Evolutionary conservation across 1,284 basidiomycete species (phyloP), one percentile per base, ranked within the genome.

Genomic region (Apiotrichum montevideense): DNA sequence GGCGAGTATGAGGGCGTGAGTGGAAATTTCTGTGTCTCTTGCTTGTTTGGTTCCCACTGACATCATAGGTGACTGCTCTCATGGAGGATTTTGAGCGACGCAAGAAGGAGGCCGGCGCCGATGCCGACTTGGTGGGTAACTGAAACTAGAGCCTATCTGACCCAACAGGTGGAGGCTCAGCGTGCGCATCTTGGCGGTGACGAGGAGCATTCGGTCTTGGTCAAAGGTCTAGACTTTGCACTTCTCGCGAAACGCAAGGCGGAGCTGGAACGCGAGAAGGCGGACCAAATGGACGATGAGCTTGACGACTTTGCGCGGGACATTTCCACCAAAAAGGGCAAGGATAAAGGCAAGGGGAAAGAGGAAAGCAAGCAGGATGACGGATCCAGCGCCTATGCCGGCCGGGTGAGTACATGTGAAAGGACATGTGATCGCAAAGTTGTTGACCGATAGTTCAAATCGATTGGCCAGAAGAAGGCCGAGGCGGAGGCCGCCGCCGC

Each of bases 131-230:
- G 56, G 67, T 68, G 29, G 45, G 62, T 53, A 42, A 3, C 6
- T 14, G 4, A 5, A 15, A 1, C 10, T 32, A 7, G 9, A 14
- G 6, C 9, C n/a, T 34, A 37, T 29, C 54, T 45, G 35, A 56
- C 35, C 15, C 46, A 34, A 1, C 52, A 89, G 85, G 77, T 92
- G 14, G 88, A 90, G 54, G 81, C 85, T 56, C 84, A 90, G 70
- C 82, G 90, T 46, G 80, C 80, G 46, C 91, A 90, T 72, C 82
- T 94, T 1, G 91, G 91, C n/a, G 90, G 90, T 39, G 90, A 95
- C 72, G 83, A 84, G 44, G 83, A 86, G 54, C 89, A 94, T 71
- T 85, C 87, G 3, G 83, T 93, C 47, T 83, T 93, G 4, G 89
- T 93, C 43, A 94, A 91, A 66, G 79, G 92, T n/a, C 84, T 96